Base-by-base conservation (phyloP, 805 yeast genomes). In the Myxozyma kluyveri region DNA sequence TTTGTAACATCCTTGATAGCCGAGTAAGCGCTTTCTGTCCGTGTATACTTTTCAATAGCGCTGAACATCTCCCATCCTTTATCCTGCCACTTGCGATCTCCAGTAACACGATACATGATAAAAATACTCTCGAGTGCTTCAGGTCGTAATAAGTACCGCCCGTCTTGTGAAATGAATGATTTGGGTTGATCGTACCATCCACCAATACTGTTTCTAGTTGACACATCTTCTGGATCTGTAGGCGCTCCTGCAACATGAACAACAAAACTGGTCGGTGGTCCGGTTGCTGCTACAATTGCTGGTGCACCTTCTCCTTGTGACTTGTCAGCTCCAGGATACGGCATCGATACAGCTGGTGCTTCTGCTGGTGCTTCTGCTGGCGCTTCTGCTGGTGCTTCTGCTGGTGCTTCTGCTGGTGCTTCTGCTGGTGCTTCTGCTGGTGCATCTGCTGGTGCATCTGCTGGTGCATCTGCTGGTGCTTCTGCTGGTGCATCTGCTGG, bases 111-210 rank as follows among this genome's bases (percentile, higher is more conserved):
- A 59, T 78, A 82, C 68, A 82, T 68, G 61, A 77, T 75, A 58
- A 78, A 78, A 3, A 83, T 71, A 0, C 85, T 78, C 62, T 82
- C 86, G 41, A 82, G 74, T 18, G 82, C 75, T 61, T 81, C 83
- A 0, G 87, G 84, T 21, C 84, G 72, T 21, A 82, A 65, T n/a
- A 78, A 65, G 53, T 72, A 78, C 41, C 69, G 42, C 6, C 58
- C 60, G 36, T 56, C 60, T 26, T 56, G 60, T n/a, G 44, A 45
- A 12, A 40, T 10, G 42, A 54, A 48, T 10, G 60, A 56, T n/a
- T 44, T 23, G 19, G 60, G 60, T 40, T 56, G 60, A 37, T 56
- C 60, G 41, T 52, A 56, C 60, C 60, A 56, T 4, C 60, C 60
- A 27, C 60, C 60, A n/a, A 43, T 39, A 14, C 33, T 29, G 33